Conservation (phyloP, 441 rosid species). For the Populus hybrid region DNA sequence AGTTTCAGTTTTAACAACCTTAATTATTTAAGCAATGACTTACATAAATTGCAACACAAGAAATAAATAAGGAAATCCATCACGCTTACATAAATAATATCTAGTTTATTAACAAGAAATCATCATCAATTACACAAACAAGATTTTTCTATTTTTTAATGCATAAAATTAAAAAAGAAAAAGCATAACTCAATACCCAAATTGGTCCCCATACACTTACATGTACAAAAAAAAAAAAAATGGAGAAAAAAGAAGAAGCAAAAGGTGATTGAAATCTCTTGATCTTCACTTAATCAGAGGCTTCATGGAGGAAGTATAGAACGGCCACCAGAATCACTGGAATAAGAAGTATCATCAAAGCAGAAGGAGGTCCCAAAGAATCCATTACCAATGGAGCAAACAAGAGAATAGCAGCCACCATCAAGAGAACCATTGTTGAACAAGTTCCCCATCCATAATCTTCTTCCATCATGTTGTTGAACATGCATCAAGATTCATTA, state of each 20-base stretch:
- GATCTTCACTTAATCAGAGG: not conserved
- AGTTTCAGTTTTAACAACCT: not conserved
- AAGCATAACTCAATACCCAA: not conserved
- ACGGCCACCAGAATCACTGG: slow-evolving; percentile 9
- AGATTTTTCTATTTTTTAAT: too few species aligned
- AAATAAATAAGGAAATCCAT: not conserved
- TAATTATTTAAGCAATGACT: too few species aligned
- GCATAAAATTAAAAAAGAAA: not conserved
- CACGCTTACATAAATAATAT: too few species aligned
- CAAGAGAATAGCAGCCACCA: slow-evolving; percentile 8
- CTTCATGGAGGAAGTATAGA: slow-evolving; percentile 16
- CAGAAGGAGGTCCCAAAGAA: slow-evolving; percentile 11
- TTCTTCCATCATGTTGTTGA: slow-evolving; percentile 8
- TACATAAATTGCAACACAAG: not conserved
- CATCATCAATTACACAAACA: not conserved
- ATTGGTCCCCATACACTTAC: not conserved
- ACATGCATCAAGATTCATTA: not conserved
- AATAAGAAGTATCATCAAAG: slow-evolving; percentile 4
- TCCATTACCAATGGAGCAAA: slow-evolving; percentile 18
- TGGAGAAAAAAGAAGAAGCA: too few species aligned
- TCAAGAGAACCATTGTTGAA: slow-evolving; percentile 13
- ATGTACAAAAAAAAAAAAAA: too few species aligned
- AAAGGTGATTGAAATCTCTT: too few species aligned
- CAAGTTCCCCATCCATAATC: slow-evolving; percentile 18
- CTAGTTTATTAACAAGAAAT: not conserved